phyloP scores from a whole-genome alignment of 2,329 filamentous ascomycete species.

The Karstenula rhodostoma region DNA sequence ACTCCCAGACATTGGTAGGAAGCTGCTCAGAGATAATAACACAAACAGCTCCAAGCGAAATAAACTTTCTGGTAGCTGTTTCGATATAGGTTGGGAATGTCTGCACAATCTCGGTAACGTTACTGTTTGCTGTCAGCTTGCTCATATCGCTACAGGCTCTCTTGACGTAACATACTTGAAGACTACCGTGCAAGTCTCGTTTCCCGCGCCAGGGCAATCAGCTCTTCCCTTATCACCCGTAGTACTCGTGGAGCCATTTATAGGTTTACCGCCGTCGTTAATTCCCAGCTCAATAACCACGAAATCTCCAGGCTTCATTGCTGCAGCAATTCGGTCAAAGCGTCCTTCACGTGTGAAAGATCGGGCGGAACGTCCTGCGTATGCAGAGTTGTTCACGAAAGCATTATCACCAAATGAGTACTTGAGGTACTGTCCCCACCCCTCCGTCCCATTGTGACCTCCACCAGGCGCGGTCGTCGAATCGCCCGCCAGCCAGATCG shows the following conservation, averaged over 20 bases:
- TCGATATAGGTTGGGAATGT: conserved; percentile 68
- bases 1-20: conserved; percentile 68
- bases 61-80: conserved; percentile 61
- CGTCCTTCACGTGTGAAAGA: conserved; percentile 71
- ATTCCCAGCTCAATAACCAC: conserved; percentile 75
- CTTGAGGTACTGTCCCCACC: conserved; percentile 68
- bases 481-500: conserved; percentile 61
- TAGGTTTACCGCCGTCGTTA: conserved; percentile 60
- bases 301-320: conserved; percentile 65
- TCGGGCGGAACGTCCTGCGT: conserved; percentile 70
- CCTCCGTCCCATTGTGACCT: conserved; percentile 49
- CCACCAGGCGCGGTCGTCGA: conserved; percentile 63
- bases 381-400: conserved; percentile 66
- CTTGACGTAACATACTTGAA: conserved; percentile 41
- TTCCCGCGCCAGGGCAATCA: conserved; percentile 63
- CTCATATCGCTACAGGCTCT: neutral
- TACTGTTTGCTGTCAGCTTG: conserved; percentile 33
- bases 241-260: conserved; percentile 60
- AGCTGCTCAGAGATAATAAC: conserved; percentile 63
- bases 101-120: conserved; percentile 61
- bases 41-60: conserved; percentile 63
- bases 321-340: conserved; percentile 63
- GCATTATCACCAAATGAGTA: conserved; percentile 56
- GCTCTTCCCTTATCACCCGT: conserved; percentile 65
- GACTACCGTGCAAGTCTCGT: conserved; percentile 60